Conservation (phyloP, 371 early-diverging fungal genomes). For the Polyrhizophydium stewartii region DNA sequence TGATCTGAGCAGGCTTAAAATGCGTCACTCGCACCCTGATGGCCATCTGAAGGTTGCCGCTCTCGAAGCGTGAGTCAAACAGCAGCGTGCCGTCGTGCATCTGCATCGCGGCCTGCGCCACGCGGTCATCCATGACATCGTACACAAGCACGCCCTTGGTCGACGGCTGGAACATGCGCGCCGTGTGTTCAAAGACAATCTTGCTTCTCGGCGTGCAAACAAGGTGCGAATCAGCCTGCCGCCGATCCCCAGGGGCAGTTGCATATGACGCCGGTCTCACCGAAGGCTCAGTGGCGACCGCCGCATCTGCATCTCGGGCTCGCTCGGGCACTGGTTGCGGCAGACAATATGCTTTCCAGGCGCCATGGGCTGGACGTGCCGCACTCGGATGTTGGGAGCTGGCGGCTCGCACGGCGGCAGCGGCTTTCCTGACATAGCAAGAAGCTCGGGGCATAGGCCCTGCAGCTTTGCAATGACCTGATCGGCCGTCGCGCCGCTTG, state of each 20-base stretch:
- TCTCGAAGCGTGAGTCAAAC: conserved; percentile 36
- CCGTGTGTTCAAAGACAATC: conserved; percentile 37
- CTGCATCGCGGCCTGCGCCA: neutral
- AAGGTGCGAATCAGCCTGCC: neutral
- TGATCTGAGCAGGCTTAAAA: neutral
- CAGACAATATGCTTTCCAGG: conserved; percentile 13
- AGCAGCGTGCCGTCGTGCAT: conserved; percentile 6
- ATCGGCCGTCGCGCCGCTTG: neutral
- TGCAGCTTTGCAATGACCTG: neutral
- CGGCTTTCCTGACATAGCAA: neutral
- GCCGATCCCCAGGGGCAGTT: too few species aligned
- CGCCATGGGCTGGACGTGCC: conserved; percentile 26
- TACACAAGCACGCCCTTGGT: conserved; percentile 26
- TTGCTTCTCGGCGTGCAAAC: conserved; percentile 12
- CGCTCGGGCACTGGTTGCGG: conserved; percentile 1
- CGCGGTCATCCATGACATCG: conserved; percentile 36
- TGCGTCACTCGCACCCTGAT: conserved; percentile 19
- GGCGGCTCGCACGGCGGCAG: conserved; percentile 7
- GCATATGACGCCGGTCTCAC: neutral
- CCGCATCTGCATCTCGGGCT: conserved; percentile 3
- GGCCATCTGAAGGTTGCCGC: conserved; percentile 38
- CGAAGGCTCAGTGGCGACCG: neutral
- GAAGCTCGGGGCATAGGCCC: conserved; percentile 11
- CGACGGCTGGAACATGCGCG: conserved; percentile 17
- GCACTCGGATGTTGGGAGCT: conserved; percentile 18